Conservation (phyloP, 208 protist genomes). For the Acanthamoeba sp. region DNA sequence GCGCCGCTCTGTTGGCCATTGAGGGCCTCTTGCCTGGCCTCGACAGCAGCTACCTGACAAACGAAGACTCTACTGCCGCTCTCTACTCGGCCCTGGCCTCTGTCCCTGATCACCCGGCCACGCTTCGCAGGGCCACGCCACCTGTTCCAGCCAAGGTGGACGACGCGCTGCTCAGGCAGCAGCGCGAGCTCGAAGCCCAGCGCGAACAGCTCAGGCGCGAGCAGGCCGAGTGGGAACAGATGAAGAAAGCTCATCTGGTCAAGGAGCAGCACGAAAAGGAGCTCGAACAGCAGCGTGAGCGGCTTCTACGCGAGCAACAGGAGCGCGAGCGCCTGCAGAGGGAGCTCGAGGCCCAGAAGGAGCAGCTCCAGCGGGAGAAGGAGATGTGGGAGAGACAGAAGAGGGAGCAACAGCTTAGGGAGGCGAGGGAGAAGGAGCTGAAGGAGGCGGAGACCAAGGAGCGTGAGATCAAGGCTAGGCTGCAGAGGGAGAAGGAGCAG, state of each 20-base stretch:
- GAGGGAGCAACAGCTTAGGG: background rate
- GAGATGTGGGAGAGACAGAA: background rate
- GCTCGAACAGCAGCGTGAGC: background rate
- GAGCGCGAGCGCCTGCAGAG: background rate
- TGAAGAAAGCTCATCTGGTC: background rate
- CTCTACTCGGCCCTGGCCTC: background rate
- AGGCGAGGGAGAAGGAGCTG: background rate
- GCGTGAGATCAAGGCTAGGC: background rate
- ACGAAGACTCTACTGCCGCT: too few relatives aligned
- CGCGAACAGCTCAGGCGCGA: background rate
- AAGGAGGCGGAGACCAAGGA: background rate
- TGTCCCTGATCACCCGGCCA: too few relatives aligned
- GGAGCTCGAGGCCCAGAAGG: background rate
- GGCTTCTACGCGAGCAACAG: background rate
- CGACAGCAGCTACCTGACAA: background rate
- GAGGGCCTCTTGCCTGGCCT: background rate
- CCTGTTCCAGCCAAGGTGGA: background rate
- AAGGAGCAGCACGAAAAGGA: background rate
- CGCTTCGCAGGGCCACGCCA: background rate
- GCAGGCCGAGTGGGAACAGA: background rate
- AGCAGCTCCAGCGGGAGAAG: background rate
- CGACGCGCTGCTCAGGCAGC: background rate
- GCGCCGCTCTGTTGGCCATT: background rate
- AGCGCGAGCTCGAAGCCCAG: conserved; percentile 5
- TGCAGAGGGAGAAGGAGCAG: background rate